phyloP scores from a whole-genome alignment of 768 basidiomycete species.

The Dacryopinax spathularia region DNA sequence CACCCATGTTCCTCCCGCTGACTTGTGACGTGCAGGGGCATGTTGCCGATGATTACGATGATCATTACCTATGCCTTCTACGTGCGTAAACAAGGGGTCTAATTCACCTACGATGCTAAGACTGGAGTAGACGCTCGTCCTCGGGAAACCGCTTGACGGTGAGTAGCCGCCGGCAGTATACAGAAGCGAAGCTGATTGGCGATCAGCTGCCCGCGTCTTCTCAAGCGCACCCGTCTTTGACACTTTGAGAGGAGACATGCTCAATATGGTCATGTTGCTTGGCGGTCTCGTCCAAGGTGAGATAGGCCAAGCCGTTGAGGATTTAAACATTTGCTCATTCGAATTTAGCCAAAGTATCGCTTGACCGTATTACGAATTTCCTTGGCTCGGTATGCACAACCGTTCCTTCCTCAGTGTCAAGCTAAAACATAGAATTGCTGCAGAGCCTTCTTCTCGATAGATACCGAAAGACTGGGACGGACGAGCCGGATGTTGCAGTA shows the following conservation, averaged over 20 bases:
- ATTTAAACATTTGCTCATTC: slow-evolving; percentile 7
- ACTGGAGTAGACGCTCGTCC: slow-evolving; percentile 22
- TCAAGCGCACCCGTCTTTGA: slow-evolving; percentile 49
- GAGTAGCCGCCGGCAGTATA: not conserved
- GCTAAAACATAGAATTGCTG: slow-evolving; percentile 9
- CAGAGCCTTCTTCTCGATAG: slow-evolving; percentile 26
- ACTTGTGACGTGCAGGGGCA: slow-evolving; percentile 27
- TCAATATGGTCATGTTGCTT: slow-evolving; percentile 23
- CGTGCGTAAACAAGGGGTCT: too few relatives aligned
- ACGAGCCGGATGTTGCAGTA: slow-evolving; percentile 6
- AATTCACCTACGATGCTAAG: not conserved
- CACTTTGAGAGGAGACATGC: slow-evolving; percentile 40
- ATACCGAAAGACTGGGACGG: slow-evolving; percentile 12
- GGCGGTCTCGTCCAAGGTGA: slow-evolving; percentile 18
- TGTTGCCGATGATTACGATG: slow-evolving; percentile 54
- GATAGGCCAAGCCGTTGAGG: not conserved
- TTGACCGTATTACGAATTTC: slow-evolving; percentile 43
- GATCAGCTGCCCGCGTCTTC: slow-evolving; percentile 34
- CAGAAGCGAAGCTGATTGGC: slow-evolving; percentile 13
- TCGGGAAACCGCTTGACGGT: slow-evolving; percentile 27
- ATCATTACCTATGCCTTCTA: slow-evolving; percentile 47
- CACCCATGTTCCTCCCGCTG: not conserved
- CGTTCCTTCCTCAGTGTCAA: slow-evolving; percentile 12
- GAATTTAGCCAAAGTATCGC: slow-evolving; percentile 41
- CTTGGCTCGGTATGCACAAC: slow-evolving; percentile 14